Conservation (phyloP, 371 early-diverging fungal species). For the Rhizopus sp. region DNA sequence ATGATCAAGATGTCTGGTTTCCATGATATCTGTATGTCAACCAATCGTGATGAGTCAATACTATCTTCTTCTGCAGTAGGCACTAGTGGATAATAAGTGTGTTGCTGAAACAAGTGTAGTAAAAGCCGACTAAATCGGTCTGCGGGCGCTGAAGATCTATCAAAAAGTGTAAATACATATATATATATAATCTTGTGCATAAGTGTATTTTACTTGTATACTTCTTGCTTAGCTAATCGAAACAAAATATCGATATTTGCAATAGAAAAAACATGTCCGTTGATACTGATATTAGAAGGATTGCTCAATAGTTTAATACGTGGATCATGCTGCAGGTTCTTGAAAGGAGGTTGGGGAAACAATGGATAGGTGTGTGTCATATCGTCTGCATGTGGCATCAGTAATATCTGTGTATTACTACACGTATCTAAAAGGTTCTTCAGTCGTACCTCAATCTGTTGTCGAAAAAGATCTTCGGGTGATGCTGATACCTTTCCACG, state of each 20-base stretch:
- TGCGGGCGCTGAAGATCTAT: slow-evolving; percentile 16
- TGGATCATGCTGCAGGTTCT: slow-evolving; percentile 23
- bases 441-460: slow-evolving; percentile 55
- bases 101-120: slow-evolving; percentile 77
- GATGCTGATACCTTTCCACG: slow-evolving; percentile 55
- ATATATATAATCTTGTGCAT: slow-evolving; percentile 1
- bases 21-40: slow-evolving; percentile 50
- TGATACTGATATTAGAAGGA: slow-evolving; percentile 79
- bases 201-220: slow-evolving; percentile 42
- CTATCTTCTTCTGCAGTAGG: slow-evolving; percentile 65
- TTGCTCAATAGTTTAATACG: slow-evolving; percentile 70
- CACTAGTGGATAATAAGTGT: slow-evolving; percentile 81
- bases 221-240: slow-evolving; percentile 67
- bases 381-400: slow-evolving; percentile 81
- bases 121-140: slow-evolving; percentile 72
- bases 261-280: slow-evolving; percentile 76
- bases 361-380: slow-evolving; percentile 66
- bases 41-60: slow-evolving; percentile 51
- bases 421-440: slow-evolving; percentile 45
- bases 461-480: slow-evolving; percentile 69
- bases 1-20: slow-evolving; percentile 84
- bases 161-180: background rate
- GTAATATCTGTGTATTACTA: slow-evolving; percentile 50
- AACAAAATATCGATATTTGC: slow-evolving; percentile 73
- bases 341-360: slow-evolving; percentile 85